Evolutionary conservation across 352 stramenopile species (phyloP), one percentile per base, ranked within the genome.

Genomic region (Phytophthora uliginosa): DNA sequence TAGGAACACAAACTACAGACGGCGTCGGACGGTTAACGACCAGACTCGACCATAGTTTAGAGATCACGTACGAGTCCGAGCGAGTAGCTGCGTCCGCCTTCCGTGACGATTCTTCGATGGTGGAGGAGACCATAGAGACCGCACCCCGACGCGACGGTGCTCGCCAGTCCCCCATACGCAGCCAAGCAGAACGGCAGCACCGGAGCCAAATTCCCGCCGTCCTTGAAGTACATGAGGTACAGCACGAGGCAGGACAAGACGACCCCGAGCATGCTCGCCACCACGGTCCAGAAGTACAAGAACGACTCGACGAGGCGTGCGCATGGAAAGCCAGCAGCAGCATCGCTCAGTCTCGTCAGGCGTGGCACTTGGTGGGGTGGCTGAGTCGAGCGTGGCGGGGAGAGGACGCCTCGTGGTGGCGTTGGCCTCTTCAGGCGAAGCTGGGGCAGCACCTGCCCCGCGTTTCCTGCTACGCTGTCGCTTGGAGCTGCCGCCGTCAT

Each of bases 141-240:
- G 0, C 86, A 55, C 31, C 74, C 56, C 2, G 79, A 86, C 7
- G 85, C 74, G n/a, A 91, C 36, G 2, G 81, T 61, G 38, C 90
- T 56, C 4, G 62, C 78, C 1, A 90, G 52, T 1, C 79, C 81
- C 7, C 78, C 85, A 54, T 85, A 90, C 15, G 80, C 78, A 15
- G 84, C 80, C 28, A 92, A 50, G 62, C 81, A 83, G 58, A 89
- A 90, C 31, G 82, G 79, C 0, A 88, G 66, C 3, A 68, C 68
- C 6, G 86, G 83, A 4, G 83, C 76, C 22, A 93, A 77, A 28
- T 81, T 74, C 2, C 82, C 84, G 33, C 88, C 86, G 7, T 86
- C 74, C 59, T 91, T 80, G 53, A 90, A 87, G 62, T 85, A 92
- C 22, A 90, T 67, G 17, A 88, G 66, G 31, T 90, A 93, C 33